These are phyloP conservation scores for Fusarium kyushuense DNA, from an alignment of 2,329 filamentous ascomycete species.

Conservation along the genomic window DNA sequence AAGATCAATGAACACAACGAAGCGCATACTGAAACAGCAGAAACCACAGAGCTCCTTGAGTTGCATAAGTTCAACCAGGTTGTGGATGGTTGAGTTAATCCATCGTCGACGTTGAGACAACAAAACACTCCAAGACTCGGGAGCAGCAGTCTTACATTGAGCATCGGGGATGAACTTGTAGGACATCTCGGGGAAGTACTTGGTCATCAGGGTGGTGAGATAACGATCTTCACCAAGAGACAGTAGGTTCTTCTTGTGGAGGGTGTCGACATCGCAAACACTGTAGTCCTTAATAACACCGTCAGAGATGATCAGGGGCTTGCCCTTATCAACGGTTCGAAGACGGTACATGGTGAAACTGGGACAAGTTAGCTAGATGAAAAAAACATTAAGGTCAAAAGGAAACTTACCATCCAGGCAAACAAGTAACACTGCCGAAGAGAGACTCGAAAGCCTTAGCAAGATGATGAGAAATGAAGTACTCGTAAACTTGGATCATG, in stretches of 20 bases:
- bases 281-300: slow-evolving; percentile 88
- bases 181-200: slow-evolving; percentile 94
- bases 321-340: slow-evolving; percentile 91
- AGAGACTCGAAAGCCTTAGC: slow-evolving; percentile 97
- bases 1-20: slow-evolving; percentile 94
- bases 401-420: slow-evolving; percentile 91
- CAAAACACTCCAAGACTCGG: slow-evolving; percentile 92
- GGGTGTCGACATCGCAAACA: slow-evolving; percentile 88
- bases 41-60: slow-evolving; percentile 97
- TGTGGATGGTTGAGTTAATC: slow-evolving; percentile 99
- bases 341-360: slow-evolving; percentile 99
- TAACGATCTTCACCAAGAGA: slow-evolving; percentile 97
- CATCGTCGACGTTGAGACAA: slow-evolving; percentile 98
- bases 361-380: slow-evolving; percentile 48
- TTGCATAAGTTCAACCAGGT: slow-evolving; percentile 88
- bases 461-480: slow-evolving; percentile 98
- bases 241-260: slow-evolving; percentile 96
- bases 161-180: slow-evolving; percentile 97
- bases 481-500: slow-evolving; percentile 99
- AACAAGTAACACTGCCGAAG: slow-evolving; percentile 97
- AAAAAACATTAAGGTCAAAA: neutral
- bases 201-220: slow-evolving; percentile 97
- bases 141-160: slow-evolving; percentile 92
- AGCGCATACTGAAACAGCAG: slow-evolving; percentile 98
- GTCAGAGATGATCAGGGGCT: slow-evolving; percentile 93